Base-by-base conservation (phyloP, 2,329 filamentous ascomycete genomes). In the Cladophialophora bantiana region DNA sequence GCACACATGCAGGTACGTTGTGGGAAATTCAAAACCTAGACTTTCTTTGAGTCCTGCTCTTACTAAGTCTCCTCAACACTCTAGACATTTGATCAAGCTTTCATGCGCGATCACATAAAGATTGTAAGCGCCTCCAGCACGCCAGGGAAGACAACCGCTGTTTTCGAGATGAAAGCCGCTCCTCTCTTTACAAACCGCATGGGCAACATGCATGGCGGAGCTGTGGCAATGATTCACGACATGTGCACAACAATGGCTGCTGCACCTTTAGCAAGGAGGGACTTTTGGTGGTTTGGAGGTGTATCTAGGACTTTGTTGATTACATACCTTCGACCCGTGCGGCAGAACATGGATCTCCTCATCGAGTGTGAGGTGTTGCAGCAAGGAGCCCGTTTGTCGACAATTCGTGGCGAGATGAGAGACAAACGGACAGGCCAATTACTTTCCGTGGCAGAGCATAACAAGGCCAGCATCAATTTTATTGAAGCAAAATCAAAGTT, bases 191-290 rank as follows among this genome's bases (percentile, higher is more conserved):
- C 58, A 2, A 66, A 58, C 32, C 64, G 64, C n/a, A 66, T 66
- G 64, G 59, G 59, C 20, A 66, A 62, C 52, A 58, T 62, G 52
- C 64, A 66, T 18, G 64, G 64, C 26, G 65, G 65, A 13, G 65
- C 65, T 4, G 52, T 62, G 4, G 65, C 65, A 3, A 63, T 62
- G 42, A 64, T 67, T 26, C 48, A 59, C 20, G 65, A 67, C 59
- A 67, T 54, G 38, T 62, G 60, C 40, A 67, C 65, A 9, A 63
- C 65, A 10, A 64, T 62, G 65, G 38, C 65, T 5, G 42, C 55
- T 7, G 60, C 60, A 36, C 60, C 65, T 6, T 48, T 67, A 38
- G 59, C 65, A 5, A 58, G 38, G 32, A 62, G 52, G 45, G 65
- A 62, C 20, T 67, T 67, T 54, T 58, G 62, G 62, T 64, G 40